phyloP scores from a whole-genome alignment of 768 basidiomycete genomes.

The Terana coerulea region DNA sequence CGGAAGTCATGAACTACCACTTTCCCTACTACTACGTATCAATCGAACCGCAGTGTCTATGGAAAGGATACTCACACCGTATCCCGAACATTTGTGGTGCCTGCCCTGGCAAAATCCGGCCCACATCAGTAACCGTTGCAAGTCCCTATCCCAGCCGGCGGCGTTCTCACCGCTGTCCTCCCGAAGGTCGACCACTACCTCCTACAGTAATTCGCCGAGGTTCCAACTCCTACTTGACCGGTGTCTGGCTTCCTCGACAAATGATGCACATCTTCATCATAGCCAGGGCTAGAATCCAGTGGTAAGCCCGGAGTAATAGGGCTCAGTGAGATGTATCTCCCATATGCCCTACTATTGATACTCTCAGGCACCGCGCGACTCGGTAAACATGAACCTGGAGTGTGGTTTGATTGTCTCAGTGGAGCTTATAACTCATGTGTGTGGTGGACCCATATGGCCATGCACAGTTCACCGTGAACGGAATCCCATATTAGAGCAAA shows the following conservation, averaged over 20 bases:
- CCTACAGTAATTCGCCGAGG: conserved; percentile 12
- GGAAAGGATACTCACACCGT: background rate
- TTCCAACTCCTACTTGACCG: background rate
- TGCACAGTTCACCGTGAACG: background rate
- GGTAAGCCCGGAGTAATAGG: no score
- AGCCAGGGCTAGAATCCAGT: background rate
- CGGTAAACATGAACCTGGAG: no score
- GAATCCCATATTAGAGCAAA: background rate
- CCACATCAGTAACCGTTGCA: conserved; percentile 2
- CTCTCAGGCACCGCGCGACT: background rate
- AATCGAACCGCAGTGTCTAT: no score
- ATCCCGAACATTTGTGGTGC: background rate
- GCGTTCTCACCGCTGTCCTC: background rate
- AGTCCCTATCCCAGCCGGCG: background rate
- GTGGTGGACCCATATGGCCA: conserved; percentile 4
- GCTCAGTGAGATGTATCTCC: background rate
- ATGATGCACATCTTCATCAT: background rate
- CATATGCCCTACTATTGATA: background rate
- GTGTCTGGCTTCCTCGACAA: background rate
- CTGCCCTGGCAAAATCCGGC: conserved; percentile 8
- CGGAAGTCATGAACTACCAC: no score
- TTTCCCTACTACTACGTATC: no score
- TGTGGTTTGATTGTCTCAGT: background rate
- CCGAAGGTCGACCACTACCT: conserved; percentile 1
- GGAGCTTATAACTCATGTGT: background rate